Percentiles rank a stretch among this genome's conserved stretches.
Conservation (phyloP, 2,329 filamentous ascomycete species). For the Aspergillus sojae region DNA sequence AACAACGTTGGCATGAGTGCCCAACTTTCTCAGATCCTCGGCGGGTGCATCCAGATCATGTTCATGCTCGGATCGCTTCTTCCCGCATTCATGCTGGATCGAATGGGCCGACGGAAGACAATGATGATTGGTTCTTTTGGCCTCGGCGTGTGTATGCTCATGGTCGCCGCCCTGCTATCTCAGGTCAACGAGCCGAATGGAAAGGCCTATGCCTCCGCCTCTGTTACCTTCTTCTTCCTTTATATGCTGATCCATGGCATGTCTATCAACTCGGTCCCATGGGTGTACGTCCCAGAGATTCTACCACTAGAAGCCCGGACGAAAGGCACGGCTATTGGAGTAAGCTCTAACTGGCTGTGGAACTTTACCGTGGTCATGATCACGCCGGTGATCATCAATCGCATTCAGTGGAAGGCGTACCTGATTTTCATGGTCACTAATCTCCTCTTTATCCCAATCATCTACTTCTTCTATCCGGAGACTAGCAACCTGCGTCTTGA, state of each 20-base stretch:
- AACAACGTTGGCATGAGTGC: slow-evolving; percentile 41
- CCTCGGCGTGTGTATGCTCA: slow-evolving; percentile 41
- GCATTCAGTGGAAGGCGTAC: slow-evolving; percentile 37
- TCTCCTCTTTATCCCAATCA: slow-evolving; percentile 35
- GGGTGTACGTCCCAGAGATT: slow-evolving; percentile 55
- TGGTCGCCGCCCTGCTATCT: slow-evolving; percentile 42
- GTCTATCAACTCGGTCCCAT: slow-evolving; percentile 20
- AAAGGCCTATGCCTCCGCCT: not conserved
- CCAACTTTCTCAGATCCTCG: slow-evolving; percentile 27
- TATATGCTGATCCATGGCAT: not conserved
- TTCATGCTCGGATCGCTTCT: slow-evolving; percentile 41
- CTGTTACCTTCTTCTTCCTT: not conserved
- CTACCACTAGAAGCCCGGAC: slow-evolving; percentile 53
- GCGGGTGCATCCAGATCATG: slow-evolving; percentile 31
- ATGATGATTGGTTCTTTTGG: slow-evolving; percentile 39
- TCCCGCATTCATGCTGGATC: slow-evolving; percentile 50
- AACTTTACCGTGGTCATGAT: slow-evolving; percentile 50
- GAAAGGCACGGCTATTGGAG: slow-evolving; percentile 47
- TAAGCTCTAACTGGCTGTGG: slow-evolving; percentile 46
- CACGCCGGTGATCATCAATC: slow-evolving; percentile 35
- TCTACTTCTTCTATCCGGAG: slow-evolving; percentile 52
- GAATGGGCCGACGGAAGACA: slow-evolving; percentile 39
- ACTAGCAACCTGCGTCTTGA: slow-evolving; percentile 46
- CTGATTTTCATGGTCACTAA: slow-evolving; percentile 40
- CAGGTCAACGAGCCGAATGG: slow-evolving; percentile 28